Percentiles rank a stretch among this genome's conserved stretches.
These are phyloP conservation scores for Podaxis rugospora DNA, from an alignment of 768 basidiomycete genomes.

Conservation along the genomic window DNA sequence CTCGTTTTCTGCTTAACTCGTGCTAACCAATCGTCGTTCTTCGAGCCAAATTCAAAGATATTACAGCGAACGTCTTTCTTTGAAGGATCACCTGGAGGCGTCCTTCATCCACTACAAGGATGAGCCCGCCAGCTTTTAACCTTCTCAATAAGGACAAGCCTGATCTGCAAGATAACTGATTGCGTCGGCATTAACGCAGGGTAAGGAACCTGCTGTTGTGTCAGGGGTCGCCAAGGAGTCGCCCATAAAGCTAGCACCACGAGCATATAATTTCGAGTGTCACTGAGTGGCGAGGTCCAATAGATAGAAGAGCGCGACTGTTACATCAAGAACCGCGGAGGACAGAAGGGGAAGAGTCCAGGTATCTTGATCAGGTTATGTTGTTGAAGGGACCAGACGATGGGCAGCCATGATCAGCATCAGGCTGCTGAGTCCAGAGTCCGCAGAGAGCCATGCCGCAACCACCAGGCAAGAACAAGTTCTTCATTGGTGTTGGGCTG, in stretches of 20 bases:
- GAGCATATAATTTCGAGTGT: not conserved
- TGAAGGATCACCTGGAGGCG: not conserved
- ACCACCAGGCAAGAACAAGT: not conserved
- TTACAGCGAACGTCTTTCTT: not conserved
- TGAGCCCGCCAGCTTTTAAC: no score
- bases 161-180: no score
- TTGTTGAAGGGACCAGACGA: not conserved
- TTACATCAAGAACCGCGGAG: not conserved
- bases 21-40: not conserved
- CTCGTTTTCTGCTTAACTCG: not conserved
- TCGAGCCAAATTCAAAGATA: not conserved
- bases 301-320: not conserved
- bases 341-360: slow-evolving; percentile 6
- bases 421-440: not conserved
- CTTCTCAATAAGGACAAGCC: no score
- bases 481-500: not conserved
- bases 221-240: not conserved
- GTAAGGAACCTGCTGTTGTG: not conserved
- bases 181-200: not conserved
- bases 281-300: not conserved
- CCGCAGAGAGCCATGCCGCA: slow-evolving; percentile 4
- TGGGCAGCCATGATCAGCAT: not conserved
- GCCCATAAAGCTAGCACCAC: not conserved
- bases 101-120: not conserved
- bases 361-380: not conserved